These are phyloP conservation scores for Diphasiastrum complanatum DNA, from an alignment of 83 land plant species.

Conservation along the genomic window DNA sequence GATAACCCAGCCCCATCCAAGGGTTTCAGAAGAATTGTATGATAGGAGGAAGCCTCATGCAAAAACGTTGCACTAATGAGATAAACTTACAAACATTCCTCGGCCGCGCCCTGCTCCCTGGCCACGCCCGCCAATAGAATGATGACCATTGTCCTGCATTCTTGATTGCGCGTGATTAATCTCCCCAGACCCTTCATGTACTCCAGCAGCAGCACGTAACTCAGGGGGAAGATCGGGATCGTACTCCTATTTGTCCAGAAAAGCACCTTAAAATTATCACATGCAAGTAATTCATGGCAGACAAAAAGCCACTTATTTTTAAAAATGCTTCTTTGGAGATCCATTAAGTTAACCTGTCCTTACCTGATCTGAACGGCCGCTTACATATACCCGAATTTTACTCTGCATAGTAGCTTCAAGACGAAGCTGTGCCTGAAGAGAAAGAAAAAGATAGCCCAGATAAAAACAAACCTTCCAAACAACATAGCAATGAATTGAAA, in stretches of 20 bases:
- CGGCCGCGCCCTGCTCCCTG: conserved; percentile 43
- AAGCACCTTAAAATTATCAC: background rate
- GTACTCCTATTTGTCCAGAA: conserved; percentile 50
- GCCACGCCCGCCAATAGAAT: conserved; percentile 42
- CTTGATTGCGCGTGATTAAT: conserved; percentile 19
- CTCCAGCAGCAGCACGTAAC: conserved; percentile 70
- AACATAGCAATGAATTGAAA: too few species aligned
- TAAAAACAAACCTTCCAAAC: too few species aligned
- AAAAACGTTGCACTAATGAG: too few species aligned
- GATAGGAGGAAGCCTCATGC: background rate
- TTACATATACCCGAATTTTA: conserved; percentile 90
- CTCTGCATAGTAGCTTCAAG: conserved; percentile 95
- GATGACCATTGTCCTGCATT: conserved; percentile 37
- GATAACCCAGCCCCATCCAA: background rate
- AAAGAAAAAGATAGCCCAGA: too few species aligned
- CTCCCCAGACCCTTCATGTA: conserved; percentile 49
- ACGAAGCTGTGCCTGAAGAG: conserved; percentile 56
- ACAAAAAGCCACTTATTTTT: background rate
- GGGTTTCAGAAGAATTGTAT: background rate
- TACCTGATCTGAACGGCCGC: conserved; percentile 91
- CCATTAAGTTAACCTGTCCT: background rate
- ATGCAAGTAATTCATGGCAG: background rate
- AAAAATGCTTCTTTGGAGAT: background rate
- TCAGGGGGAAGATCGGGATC: conserved; percentile 99
- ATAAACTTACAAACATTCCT: conserved; percentile 45